Base-by-base conservation (phyloP, 495 filamentous ascomycete species). In the Evansstolkia leycettana region DNA sequence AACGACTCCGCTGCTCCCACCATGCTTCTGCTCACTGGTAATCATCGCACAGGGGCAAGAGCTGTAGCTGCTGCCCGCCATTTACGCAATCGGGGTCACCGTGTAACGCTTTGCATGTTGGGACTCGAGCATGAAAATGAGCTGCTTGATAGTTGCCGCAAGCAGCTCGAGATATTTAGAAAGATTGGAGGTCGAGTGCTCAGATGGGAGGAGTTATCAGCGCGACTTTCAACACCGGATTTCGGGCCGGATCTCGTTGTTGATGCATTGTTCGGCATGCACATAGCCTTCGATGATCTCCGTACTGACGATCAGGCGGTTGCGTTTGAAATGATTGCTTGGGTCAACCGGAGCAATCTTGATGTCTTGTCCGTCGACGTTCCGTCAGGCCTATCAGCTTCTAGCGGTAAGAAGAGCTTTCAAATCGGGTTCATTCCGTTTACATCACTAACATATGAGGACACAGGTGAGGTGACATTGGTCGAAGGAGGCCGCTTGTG, bases 11-110 rank as follows among this genome's bases (percentile, higher is more conserved):
- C 66, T 28, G 50, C 65, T 17, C 75, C 76, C 2, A 82, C 81
- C 1, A 77, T 94, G 24, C 72, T 93, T 14, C 70, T 94, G 14
- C 63, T 94, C 12, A 86, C 82, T 1, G 90, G 90, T 14, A 94
- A 93, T 48, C 83, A 92, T 48, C 81, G 83, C 40, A 81, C 73
- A 1, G 90, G 89, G 14, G 78, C 80, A 11, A 71, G 90, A 33
- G 84, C 86, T 8, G 70, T 95, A 31, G 80, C 86, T 7, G 85
- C 85, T 2, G 87, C 79, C 28, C 77, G 90, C 7, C 87, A 94
- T 53, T 71, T 98, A 12, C 76, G 78, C 20, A 87, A 84, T 45
- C 79, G 84, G 39, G 77, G 82, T 2, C 62, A 82, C 35, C 75
- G 80, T 20, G 79, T 94, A 17, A 70, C 89, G 25, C 70, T 92